Percentiles rank a stretch among this genome's conserved stretches.
Evolutionary conservation across 257 asterid species (phyloP).

Genomic region (Nicotiana paniculata): DNA sequence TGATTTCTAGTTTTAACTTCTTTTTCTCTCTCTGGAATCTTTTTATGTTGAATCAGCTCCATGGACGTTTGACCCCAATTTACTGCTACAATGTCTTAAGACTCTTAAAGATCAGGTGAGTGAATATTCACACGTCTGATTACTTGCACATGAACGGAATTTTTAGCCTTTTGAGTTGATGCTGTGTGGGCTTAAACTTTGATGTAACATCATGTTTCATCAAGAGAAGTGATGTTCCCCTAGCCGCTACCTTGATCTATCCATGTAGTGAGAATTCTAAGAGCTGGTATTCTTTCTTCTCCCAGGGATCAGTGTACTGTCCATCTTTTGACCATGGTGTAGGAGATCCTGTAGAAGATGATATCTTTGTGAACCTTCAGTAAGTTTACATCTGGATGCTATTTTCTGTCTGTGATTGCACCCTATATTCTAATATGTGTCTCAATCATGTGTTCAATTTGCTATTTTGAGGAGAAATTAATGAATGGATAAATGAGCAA

Average conservation of each 20-base stretch:
- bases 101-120: constrained; percentile 60
- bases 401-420: neutral
- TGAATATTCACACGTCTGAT: constrained; percentile 10
- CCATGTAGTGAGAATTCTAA: neutral
- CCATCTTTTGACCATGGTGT: constrained; percentile 96
- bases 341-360: constrained; percentile 96
- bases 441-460: neutral
- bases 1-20: neutral
- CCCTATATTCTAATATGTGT: neutral
- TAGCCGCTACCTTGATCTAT: neutral
- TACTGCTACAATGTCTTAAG: constrained; percentile 55
- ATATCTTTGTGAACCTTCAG: constrained; percentile 77
- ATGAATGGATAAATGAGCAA: neutral
- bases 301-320: constrained; percentile 76
- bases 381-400: constrained; percentile 27
- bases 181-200: neutral
- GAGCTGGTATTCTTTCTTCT: constrained; percentile 8
- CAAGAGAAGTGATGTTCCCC: neutral
- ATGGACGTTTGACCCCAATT: constrained; percentile 87
- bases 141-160: neutral
- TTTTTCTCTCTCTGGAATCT: neutral
- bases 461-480: neutral
- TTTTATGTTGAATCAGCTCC: constrained; percentile 53
- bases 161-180: neutral
- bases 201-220: neutral